Percentiles rank a stretch among this genome's conserved stretches.
Evolutionary conservation across 2,329 filamentous ascomycete genomes (phyloP).

Genomic region (Penicillium sp.): DNA sequence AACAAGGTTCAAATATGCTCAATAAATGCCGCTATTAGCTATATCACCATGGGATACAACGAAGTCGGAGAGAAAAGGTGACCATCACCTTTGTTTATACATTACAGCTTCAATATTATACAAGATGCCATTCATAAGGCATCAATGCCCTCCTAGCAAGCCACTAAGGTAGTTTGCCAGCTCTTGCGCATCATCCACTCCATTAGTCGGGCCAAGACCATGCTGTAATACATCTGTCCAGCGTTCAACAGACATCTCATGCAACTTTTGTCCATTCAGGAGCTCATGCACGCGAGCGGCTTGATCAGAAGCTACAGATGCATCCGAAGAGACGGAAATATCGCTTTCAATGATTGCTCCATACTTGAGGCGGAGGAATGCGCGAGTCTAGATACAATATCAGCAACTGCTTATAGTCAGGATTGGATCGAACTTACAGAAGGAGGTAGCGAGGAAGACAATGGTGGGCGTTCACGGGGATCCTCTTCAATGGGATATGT

Average conservation of each 20-base stretch:
- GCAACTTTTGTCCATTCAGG: constrained; percentile 46
- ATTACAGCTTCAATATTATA: constrained; percentile 1
- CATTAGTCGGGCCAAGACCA: constrained; percentile 14
- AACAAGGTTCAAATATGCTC: neutral
- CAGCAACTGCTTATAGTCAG: neutral
- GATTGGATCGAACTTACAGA: constrained; percentile 39
- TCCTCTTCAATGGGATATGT: constrained; percentile 61
- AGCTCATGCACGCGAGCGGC: constrained; percentile 30
- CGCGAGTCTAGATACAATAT: constrained; percentile 34
- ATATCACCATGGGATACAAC: neutral
- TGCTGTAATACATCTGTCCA: constrained; percentile 28
- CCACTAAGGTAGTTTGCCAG: constrained; percentile 28
- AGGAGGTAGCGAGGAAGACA: constrained; percentile 51
- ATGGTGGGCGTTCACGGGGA: constrained; percentile 54
- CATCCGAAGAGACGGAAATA: constrained; percentile 39
- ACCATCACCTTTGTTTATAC: neutral
- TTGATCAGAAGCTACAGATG: constrained; percentile 33
- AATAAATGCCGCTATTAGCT: no score
- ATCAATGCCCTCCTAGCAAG: constrained; percentile 25
- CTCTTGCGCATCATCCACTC: constrained; percentile 16
- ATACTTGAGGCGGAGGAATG: constrained; percentile 42
- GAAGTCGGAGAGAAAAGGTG: neutral
- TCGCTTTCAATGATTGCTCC: constrained; percentile 42
- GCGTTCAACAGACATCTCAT: constrained; percentile 44
- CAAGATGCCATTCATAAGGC: neutral